phyloP scores from a whole-genome alignment of 306 rosid species.

The Argentina anserina region DNA sequence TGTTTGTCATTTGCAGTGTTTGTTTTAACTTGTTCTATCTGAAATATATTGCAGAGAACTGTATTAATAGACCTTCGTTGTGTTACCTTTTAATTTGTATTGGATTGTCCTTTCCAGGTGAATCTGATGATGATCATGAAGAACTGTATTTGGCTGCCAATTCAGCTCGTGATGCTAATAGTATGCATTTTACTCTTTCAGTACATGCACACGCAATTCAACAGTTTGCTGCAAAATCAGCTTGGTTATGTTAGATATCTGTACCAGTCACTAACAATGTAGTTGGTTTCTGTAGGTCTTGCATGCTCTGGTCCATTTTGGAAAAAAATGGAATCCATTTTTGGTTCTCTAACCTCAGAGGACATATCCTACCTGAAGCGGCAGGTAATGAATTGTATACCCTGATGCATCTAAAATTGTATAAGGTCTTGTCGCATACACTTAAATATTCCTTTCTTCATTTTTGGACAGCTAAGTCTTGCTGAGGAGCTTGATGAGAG shows the following conservation, averaged over 20 bases:
- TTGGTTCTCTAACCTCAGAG: slow-evolving; percentile 58
- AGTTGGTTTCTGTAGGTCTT: slow-evolving; percentile 45
- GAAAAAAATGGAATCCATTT: slow-evolving; percentile 69
- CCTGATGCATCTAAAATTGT: slow-evolving; percentile 20
- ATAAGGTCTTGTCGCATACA: slow-evolving; percentile 1
- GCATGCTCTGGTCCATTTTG: slow-evolving; percentile 76
- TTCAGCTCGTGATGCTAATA: slow-evolving; percentile 60
- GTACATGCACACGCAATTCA: not conserved
- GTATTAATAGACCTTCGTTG: slow-evolving; percentile 10
- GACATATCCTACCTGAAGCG: slow-evolving; percentile 66
- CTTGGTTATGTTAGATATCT: slow-evolving; percentile 2
- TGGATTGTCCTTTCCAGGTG: slow-evolving; percentile 56
- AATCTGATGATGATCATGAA: slow-evolving; percentile 75
- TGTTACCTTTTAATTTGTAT: slow-evolving; percentile 16
- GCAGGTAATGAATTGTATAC: slow-evolving; percentile 54
- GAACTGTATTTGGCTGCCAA: slow-evolving; percentile 68
- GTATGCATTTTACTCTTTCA: slow-evolving; percentile 51
- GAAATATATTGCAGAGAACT: not conserved
- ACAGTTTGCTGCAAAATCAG: slow-evolving; percentile 3
- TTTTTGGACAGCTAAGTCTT: slow-evolving; percentile 51
- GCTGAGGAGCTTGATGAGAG: slow-evolving; percentile 60
- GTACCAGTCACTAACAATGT: slow-evolving; percentile 29
- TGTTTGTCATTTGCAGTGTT: not conserved
- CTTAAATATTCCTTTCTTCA: slow-evolving; percentile 22
- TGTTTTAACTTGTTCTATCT: not conserved